Evolutionary conservation across 2,329 filamentous ascomycete genomes (phyloP).

Genomic region (Cytospora piceae): DNA sequence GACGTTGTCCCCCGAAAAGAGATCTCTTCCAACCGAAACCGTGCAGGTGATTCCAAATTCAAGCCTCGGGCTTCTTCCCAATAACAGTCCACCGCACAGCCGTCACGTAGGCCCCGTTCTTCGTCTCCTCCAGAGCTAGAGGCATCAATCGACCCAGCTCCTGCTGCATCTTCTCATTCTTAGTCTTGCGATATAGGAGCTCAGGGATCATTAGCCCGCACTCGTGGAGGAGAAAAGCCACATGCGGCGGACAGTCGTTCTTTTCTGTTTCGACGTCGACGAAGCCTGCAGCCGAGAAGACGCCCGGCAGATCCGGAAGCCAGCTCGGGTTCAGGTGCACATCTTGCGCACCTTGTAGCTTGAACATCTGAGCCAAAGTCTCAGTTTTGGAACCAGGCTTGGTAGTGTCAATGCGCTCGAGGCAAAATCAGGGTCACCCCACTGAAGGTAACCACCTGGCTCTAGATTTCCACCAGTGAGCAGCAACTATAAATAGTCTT

Average conservation of each 20-base stretch:
- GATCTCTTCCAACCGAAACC: too few species aligned
- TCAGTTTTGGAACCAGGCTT: background rate
- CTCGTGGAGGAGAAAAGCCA: too few species aligned
- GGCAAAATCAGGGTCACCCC: slow-evolving; percentile 11
- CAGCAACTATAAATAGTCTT: background rate
- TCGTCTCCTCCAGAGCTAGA: too few species aligned
- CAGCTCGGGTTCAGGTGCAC: slow-evolving; percentile 2
- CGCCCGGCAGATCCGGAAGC: background rate
- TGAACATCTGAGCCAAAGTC: slow-evolving; percentile 6
- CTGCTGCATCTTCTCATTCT: too few species aligned
- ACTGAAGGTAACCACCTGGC: slow-evolving; percentile 11
- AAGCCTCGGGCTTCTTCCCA: too few species aligned
- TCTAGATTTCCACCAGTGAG: background rate
- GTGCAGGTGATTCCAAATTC: too few species aligned
- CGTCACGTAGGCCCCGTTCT: too few species aligned
- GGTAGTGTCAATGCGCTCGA: slow-evolving; percentile 3
- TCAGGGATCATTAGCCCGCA: too few species aligned
- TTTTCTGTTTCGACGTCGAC: slow-evolving; percentile 5
- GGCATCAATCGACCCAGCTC: too few species aligned
- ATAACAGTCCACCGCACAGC: too few species aligned
- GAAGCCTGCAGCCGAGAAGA: slow-evolving; percentile 3
- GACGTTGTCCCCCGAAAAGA: too few species aligned
- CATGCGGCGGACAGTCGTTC: slow-evolving; percentile 7
- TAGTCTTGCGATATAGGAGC: too few species aligned
- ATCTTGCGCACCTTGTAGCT: background rate